Conservation (phyloP, 345 rosid genomes). For the Eucalyptus leucophloia region DNA sequence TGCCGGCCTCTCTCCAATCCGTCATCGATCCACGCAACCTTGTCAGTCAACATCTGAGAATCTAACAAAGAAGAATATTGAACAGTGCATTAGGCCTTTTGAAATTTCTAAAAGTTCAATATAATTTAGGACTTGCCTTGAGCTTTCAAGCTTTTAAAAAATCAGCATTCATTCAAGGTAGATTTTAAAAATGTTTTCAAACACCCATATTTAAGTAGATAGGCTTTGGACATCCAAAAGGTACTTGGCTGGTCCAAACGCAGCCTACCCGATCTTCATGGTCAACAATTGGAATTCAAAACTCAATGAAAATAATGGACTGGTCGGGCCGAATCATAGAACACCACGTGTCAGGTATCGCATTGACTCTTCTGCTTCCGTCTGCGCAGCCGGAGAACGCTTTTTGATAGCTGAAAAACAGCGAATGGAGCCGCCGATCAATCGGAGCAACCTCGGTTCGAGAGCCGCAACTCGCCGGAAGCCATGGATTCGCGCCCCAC, state of each 20-base stretch:
- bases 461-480: not conserved
- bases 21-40: rapidly evolving
- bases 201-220: no score
- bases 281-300: not conserved
- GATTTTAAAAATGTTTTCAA: no score
- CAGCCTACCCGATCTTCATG: not conserved
- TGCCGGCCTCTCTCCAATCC: no score
- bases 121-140: no score
- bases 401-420: not conserved
- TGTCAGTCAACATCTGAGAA: rapidly evolving
- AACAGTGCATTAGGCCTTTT: rapidly evolving
- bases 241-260: no score
- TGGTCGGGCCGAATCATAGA: not conserved
- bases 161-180: no score
- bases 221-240: no score
- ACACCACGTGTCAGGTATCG: not conserved
- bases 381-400: not conserved
- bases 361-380: not conserved
- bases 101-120: no score
- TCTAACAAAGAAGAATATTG: no score
- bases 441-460: not conserved
- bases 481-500: not conserved
- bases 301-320: not conserved
- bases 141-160: no score
- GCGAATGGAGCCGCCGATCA: not conserved